Conservation (phyloP, 2,329 filamentous ascomycete species). For the Fusarium chaquense region DNA sequence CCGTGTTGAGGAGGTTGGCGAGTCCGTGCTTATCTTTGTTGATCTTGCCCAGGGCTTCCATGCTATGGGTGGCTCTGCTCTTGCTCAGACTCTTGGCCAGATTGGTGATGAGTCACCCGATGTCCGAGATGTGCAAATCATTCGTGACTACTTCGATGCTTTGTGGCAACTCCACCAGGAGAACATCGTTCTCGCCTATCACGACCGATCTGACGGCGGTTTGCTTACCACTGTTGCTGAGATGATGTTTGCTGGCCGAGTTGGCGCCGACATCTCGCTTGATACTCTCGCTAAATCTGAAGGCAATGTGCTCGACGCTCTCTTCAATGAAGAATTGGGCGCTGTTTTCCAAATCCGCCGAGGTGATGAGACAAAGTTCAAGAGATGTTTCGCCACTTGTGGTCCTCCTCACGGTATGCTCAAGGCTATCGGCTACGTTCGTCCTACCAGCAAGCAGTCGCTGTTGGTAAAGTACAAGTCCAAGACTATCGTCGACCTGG, state of each 20-base stretch:
- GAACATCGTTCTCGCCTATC: constrained; percentile 85
- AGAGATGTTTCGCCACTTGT: constrained; percentile 89
- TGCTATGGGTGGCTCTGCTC: constrained; percentile 88
- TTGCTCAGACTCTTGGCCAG: constrained; percentile 90
- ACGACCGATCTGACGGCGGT: constrained; percentile 94
- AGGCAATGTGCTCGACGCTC: constrained; percentile 75
- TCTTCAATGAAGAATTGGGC: constrained; percentile 97
- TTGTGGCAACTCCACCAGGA: constrained; percentile 72
- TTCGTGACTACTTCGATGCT: constrained; percentile 93
- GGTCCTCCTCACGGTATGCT: constrained; percentile 85
- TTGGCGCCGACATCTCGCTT: constrained; percentile 85
- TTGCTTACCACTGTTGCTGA: constrained; percentile 90
- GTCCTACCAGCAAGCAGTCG: constrained; percentile 76
- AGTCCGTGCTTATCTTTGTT: constrained; percentile 89
- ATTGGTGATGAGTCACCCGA: constrained; percentile 88
- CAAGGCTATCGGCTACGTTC: constrained; percentile 84
- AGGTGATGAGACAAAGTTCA: constrained; percentile 85
- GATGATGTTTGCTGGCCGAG: constrained; percentile 98
- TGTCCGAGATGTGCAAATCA: constrained; percentile 81
- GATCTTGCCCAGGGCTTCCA: constrained; percentile 86
- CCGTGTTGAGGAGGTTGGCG: constrained; percentile 86
- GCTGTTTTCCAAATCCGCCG: constrained; percentile 95
- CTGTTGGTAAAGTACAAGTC: constrained; percentile 80
- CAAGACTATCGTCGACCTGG: constrained; percentile 74
- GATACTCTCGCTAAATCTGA: constrained; percentile 76